Conservation (phyloP, 768 basidiomycete genomes). For the Hortiboletus flavorubellus region DNA sequence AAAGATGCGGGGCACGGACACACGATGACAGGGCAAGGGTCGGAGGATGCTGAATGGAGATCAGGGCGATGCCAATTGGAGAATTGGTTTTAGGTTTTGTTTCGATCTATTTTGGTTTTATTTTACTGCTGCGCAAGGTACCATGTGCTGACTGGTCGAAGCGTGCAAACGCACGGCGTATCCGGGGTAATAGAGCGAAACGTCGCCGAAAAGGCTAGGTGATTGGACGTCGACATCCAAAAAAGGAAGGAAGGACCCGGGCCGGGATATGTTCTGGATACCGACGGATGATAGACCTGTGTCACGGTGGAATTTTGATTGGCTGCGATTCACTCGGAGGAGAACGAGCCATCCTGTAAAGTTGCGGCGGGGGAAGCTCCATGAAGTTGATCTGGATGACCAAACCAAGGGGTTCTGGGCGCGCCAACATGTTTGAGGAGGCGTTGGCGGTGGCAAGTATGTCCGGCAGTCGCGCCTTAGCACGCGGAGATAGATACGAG, state of each 20-base stretch:
- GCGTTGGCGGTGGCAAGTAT: conserved; percentile 1
- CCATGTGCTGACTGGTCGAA: conserved; percentile 5
- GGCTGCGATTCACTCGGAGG: not conserved
- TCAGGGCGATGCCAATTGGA: not conserved
- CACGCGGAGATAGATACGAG: not conserved
- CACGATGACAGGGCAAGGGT: not conserved
- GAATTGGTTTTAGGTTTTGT: not conserved
- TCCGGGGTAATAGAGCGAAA: conserved; percentile 4
- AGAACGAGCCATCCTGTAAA: not conserved
- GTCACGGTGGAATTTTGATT: not conserved
- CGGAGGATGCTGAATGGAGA: conserved; percentile 1
- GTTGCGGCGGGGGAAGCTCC: not conserved
- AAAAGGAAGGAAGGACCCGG: not conserved
- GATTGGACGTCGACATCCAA: conserved; percentile 1
- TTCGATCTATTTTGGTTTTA: not conserved
- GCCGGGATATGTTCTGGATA: not conserved
- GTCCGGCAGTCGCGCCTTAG: not conserved
- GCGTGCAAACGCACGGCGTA: not conserved
- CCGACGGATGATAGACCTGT: not conserved
- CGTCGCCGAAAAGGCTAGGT: not conserved
- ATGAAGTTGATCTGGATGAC: not conserved
- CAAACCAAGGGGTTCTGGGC: not conserved
- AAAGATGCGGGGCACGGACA: not conserved
- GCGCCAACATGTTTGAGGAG: conserved; percentile 5
- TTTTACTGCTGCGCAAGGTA: not conserved